These are phyloP conservation scores for Clavispora vitiphila DNA, from an alignment of 805 yeast genomes.

Conservation along the genomic window DNA sequence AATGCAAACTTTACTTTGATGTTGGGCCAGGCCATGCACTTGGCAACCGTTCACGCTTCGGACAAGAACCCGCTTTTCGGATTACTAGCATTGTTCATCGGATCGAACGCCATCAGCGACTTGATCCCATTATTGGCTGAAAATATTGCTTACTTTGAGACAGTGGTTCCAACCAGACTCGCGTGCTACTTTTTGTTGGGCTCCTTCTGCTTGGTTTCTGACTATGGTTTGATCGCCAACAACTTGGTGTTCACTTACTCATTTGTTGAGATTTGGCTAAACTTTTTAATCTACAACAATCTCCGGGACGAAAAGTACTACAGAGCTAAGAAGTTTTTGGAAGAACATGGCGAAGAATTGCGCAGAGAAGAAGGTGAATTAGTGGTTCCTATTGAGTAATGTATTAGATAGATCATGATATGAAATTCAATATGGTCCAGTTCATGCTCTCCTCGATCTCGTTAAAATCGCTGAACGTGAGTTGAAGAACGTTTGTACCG, in stretches of 20 bases:
- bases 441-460: conserved; percentile 53
- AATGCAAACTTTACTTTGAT: conserved; percentile 45
- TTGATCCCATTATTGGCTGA: conserved; percentile 44
- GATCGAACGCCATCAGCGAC: conserved; percentile 46
- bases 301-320: conserved; percentile 60
- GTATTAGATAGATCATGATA: conserved; percentile 9
- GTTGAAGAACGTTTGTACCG: conserved; percentile 39
- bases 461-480: conserved; percentile 44
- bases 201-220: conserved; percentile 43
- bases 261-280: conserved; percentile 67
- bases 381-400: conserved; percentile 26
- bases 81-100: conserved; percentile 41
- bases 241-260: conserved; percentile 55
- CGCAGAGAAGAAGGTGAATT: conserved; percentile 24
- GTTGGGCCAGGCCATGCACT: conserved; percentile 55
- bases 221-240: conserved; percentile 49
- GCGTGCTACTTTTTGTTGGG: conserved; percentile 46
- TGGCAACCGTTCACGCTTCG: conserved; percentile 30
- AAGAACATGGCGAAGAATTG: conserved; percentile 35
- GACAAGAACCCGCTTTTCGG: conserved; percentile 46
- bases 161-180: conserved; percentile 56
- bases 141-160: conserved; percentile 50
- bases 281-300: conserved; percentile 55
- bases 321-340: conserved; percentile 39
- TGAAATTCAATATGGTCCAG: conserved; percentile 45